Base-by-base conservation (phyloP, 352 stramenopile species). In the Phytophthora meadii region DNA sequence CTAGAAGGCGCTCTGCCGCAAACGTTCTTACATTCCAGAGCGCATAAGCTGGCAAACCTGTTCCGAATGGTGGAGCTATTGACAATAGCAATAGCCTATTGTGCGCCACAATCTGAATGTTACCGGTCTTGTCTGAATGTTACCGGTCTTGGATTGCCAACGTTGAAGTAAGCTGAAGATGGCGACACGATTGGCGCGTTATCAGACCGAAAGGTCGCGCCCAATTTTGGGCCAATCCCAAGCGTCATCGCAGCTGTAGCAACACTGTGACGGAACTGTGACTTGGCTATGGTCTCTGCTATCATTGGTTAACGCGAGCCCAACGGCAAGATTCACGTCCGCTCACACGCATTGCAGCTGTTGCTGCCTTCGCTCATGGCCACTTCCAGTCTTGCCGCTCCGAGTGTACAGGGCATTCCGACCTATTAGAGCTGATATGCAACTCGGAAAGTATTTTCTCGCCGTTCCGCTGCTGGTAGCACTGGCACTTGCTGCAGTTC, bases 361-460 rank as follows among this genome's bases (percentile, higher is more conserved):
- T 34, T 41, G 39, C 37, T 40, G 22, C 8, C 30, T 14, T 36
- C 30, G 30, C 10, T 41, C 17, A 48, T 64, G 46, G 28, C 19
- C 41, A 67, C 50, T 72, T 72, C 36, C 22, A 34, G 15, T 50
- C 41, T 70, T 17, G 44, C 61, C 12, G 24, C 45, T 22, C 41
- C n/a, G 36, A 14, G 44, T 40, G 19, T 3, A 41, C 19, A 27
- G n/a, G 47, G 39, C 15, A 37, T 24, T 52, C 27, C 54, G 37
- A 39, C 11, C n/a, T 39, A 25, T 8, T 45, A 54, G 24, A 17
- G 49, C 14, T 19, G 15, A n/a, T 2, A 53, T 48, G 37, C 61
- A 60, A 12, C 17, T 37, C n/a, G 37, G 48, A 48, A 24, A 54
- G 19, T 5, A 25, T 32, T 25, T 40, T 15, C n/a, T 17, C 22